These are phyloP conservation scores for Ophiostoma ulmi DNA, from an alignment of 2,329 filamentous ascomycete species.

Conservation along the genomic window DNA sequence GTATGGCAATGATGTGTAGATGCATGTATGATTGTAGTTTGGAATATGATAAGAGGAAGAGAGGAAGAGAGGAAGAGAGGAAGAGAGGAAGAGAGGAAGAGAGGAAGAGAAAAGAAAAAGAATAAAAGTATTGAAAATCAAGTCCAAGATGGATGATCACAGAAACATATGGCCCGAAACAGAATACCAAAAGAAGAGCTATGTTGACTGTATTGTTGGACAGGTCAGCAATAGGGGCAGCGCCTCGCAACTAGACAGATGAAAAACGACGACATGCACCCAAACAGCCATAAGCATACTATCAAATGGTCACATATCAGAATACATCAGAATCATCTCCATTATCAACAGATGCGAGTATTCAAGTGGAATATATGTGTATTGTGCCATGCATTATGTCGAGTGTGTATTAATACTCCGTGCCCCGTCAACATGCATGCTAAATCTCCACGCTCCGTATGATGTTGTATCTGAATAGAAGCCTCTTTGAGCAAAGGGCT, in stretches of 20 bases:
- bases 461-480: not conserved
- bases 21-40: not conserved
- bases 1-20: not conserved
- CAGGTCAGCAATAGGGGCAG: not conserved
- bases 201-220: not conserved
- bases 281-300: not conserved
- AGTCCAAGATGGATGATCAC: not conserved
- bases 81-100: not conserved
- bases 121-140: not conserved
- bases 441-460: slow-evolving; percentile 11
- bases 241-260: not conserved
- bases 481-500: not conserved
- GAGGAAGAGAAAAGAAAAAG: not conserved
- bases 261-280: not conserved
- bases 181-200: not conserved
- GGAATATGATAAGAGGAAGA: not conserved
- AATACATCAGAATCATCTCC: slow-evolving; percentile 7
- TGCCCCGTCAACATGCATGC: slow-evolving; percentile 8
- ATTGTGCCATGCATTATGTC: slow-evolving; percentile 5
- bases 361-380: not conserved
- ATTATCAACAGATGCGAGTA: not conserved
- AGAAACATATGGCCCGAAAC: not conserved
- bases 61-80: not conserved
- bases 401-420: slow-evolving; percentile 7
- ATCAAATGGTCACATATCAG: not conserved